Base-by-base conservation (phyloP, 345 rosid species). In the Nephelium lappaceum region DNA sequence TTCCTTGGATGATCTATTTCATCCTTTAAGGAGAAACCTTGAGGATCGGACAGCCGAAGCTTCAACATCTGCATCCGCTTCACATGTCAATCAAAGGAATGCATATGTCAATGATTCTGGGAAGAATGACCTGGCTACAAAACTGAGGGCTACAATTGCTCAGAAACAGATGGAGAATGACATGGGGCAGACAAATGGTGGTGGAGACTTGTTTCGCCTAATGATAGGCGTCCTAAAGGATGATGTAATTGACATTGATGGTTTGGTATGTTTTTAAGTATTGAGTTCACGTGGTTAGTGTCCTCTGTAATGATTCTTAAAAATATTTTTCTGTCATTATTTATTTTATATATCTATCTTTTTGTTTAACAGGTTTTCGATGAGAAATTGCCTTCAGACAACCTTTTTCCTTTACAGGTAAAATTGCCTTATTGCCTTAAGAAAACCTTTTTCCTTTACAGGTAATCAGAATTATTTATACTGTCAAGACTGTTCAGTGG, bases 371-470 rank as follows among this genome's bases (percentile, higher is more conserved):
- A 96, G 99, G 98, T 79, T 76, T 93, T 93, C 83, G 95, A 90
- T 75, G 98, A 93, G 76, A 94, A 94, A 58, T 81, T 92, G 76
- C 93, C 99, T 0, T 87, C 94, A 24, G 98, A 94, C 77, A 95
- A 92, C 84, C 90, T 96, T 27, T 94, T 92, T 75, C 98, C 98
- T 31, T 81, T 93, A 77, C 99, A 96, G 98, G 99, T 96, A 86
- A 57, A n/a, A n/a, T n/a, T n/a, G n/a, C n/a, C n/a, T n/a, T n/a
- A 58, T 81, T 92, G 76, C 93, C 99, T 0, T 87, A 93, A 24
- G 98, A 94, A 78, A 95, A 92, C 84, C 90, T 96, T 27, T 94
- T 92, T 75, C 98, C 98, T 31, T 81, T 93, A 77, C 99, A 96
- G 98, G 99, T 96, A 86, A 57, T 68, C 42, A 47, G 53, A 12